These are phyloP conservation scores for Alternaria solani DNA, from an alignment of 2,329 filamentous ascomycete species.

Conservation along the genomic window DNA sequence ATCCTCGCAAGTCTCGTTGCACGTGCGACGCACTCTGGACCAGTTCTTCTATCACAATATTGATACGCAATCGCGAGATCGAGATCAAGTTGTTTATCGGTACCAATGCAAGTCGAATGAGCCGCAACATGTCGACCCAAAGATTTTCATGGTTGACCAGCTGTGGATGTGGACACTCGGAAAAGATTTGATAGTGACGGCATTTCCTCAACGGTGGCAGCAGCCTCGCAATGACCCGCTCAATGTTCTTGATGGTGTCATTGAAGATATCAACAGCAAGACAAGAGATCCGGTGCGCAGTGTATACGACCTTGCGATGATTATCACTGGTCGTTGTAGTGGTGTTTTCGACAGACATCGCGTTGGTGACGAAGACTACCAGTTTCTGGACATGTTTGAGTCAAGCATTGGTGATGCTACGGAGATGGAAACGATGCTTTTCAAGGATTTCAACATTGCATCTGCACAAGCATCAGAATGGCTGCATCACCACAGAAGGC, in stretches of 20 bases:
- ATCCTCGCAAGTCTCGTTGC: slow-evolving; percentile 58
- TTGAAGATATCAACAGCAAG: slow-evolving; percentile 72
- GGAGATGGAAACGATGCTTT: slow-evolving; percentile 64
- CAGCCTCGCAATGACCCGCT: slow-evolving; percentile 69
- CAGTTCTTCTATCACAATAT: slow-evolving; percentile 73
- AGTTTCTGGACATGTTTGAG: slow-evolving; percentile 74
- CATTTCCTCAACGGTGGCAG: slow-evolving; percentile 66
- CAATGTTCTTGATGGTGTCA: slow-evolving; percentile 69
- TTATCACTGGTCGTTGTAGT: slow-evolving; percentile 67
- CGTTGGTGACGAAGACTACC: slow-evolving; percentile 66
- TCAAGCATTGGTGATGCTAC: slow-evolving; percentile 64
- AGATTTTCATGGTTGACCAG: slow-evolving; percentile 74
- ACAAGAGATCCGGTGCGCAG: slow-evolving; percentile 66
- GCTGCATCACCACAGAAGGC: slow-evolving; percentile 60
- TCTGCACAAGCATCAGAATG: slow-evolving; percentile 65
- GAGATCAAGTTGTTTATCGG: slow-evolving; percentile 70
- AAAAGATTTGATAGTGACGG: slow-evolving; percentile 66
- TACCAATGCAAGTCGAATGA: slow-evolving; percentile 57
- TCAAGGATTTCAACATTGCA: slow-evolving; percentile 67
- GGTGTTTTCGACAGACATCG: slow-evolving; percentile 68
- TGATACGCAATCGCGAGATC: slow-evolving; percentile 66
- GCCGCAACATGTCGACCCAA: slow-evolving; percentile 56
- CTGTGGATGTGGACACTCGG: slow-evolving; percentile 71
- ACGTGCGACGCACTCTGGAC: slow-evolving; percentile 69
- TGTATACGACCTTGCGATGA: slow-evolving; percentile 69